A percentile compares a stretch with the other conserved stretches of the same genome.
These are phyloP conservation scores for Pichia sp. DNA, from an alignment of 1,139 yeast genomes.

Conservation along the genomic window DNA sequence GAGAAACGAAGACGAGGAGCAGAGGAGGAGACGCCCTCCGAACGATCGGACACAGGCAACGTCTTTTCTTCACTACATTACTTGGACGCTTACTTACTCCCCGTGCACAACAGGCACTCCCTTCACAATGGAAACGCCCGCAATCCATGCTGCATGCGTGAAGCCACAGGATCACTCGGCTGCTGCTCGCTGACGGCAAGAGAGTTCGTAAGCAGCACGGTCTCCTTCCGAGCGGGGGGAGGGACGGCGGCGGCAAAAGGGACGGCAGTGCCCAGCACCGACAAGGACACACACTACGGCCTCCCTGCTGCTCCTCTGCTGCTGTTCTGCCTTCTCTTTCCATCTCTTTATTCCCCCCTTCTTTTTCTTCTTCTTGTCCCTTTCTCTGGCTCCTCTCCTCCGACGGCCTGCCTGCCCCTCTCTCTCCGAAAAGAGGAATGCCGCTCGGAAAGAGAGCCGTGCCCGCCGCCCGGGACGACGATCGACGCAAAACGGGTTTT, in stretches of 20 bases:
- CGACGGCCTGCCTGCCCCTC: background rate
- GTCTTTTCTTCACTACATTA: background rate
- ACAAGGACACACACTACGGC: background rate
- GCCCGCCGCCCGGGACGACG: background rate
- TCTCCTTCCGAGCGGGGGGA: background rate
- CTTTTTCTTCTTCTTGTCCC: background rate
- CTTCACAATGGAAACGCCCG: background rate
- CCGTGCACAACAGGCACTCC: background rate
- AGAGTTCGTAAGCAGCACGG: background rate
- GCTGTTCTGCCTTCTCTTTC: background rate
- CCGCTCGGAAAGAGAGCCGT: background rate
- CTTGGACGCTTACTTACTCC: no score
- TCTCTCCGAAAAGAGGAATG: background rate
- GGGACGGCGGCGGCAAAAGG: background rate
- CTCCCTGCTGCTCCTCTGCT: background rate
- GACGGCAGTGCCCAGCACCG: background rate
- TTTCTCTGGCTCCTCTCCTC: background rate
- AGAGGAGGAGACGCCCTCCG: background rate
- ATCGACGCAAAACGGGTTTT: background rate
- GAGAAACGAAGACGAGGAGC: background rate
- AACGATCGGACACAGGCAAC: background rate
- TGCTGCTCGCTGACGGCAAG: background rate
- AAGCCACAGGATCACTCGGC: conserved; percentile 9
- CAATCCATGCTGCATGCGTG: background rate
- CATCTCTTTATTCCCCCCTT: background rate